Base-by-base conservation (phyloP, 306 rosid species). In the Dryas alaskensis region DNA sequence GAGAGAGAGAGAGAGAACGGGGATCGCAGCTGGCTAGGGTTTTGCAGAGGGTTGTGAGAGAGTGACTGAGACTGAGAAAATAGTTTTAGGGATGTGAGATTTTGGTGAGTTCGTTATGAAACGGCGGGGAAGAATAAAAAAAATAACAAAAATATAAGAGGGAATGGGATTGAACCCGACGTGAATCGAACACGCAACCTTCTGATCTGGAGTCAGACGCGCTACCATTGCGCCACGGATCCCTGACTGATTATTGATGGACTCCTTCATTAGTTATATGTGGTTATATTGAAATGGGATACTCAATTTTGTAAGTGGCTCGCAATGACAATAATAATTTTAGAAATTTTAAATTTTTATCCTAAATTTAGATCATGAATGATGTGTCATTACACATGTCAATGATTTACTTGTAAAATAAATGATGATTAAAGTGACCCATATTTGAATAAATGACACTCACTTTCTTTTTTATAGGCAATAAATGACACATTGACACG, bases 161-260 rank as follows among this genome's bases (percentile, higher is more conserved):
- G 0, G 5, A 12, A 0, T 3, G 0, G 0, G 17, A 9, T 78
- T 89, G 89, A 89, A 89, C 93, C 91, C 82, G 92, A 87, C 87
- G 90, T 87, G 89, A 89, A 89, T 87, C 92, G 90, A 87, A 87
- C 92, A 87, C 92, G 92, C 96, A 89, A 87, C 92, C 92, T 87
- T 89, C 92, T 89, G 92, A 89, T 89, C 92, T 89, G 96, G 92
- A 87, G 92, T 89, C 92, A 89, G 92, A 89, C 92, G 96, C 92
- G 90, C 90, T 89, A 89, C 90, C 96, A 89, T 89, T 89, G 92
- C 96, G 92, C 96, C 90, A 89, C 92, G 85, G 90, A 89, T 89
- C 94, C 93, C 7, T 1, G 3, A 0, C 0, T 52, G 17, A 22
- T 22, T 0, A 22, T 22, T 22, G 22, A 22, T 22, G 22, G 22